phyloP scores from a whole-genome alignment of 805 yeast species.

The Candida anglica region DNA sequence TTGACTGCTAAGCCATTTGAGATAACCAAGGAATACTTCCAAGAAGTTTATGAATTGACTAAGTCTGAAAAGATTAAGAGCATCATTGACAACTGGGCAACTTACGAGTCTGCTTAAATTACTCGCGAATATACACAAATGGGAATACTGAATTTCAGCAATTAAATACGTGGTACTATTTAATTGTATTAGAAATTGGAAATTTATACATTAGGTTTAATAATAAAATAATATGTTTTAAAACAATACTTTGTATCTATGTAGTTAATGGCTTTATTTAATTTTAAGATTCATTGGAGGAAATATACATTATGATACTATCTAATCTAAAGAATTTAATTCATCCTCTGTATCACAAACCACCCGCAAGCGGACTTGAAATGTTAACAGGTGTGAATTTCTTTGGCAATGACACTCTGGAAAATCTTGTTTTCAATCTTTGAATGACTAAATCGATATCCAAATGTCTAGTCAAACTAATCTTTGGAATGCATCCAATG shows the following conservation, averaged over 20 bases:
- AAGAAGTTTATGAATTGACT: conserved; percentile 91
- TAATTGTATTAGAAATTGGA: neutral
- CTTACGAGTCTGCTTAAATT: conserved; percentile 52
- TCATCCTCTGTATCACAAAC: conserved; percentile 13
- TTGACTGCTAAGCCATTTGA: conserved; percentile 97
- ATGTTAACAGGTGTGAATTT: conserved; percentile 86
- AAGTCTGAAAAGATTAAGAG: conserved; percentile 86
- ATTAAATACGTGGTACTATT: conserved; percentile 11
- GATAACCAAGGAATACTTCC: conserved; percentile 94
- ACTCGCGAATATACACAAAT: too few species aligned
- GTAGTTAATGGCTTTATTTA: too few species aligned
- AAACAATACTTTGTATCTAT: too few species aligned
- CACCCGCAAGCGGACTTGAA: conserved; percentile 55
- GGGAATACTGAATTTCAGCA: too few species aligned
- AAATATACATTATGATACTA: too few species aligned
- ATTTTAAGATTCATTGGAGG: too few species aligned
- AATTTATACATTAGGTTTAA: conserved; percentile 3
- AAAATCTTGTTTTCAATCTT: conserved; percentile 74
- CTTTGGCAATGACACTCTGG: conserved; percentile 87
- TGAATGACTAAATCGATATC: conserved; percentile 87
- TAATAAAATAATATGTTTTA: conserved; percentile 5
- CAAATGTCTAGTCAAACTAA: conserved; percentile 85
- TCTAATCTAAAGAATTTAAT: too few species aligned
- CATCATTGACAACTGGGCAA: conserved; percentile 94
- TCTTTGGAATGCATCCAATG: conserved; percentile 91